Percentiles rank a stretch among this genome's conserved stretches.
phyloP scores from a whole-genome alignment of 1,284 basidiomycete species.

The Pseudozyma flocculosa region DNA sequence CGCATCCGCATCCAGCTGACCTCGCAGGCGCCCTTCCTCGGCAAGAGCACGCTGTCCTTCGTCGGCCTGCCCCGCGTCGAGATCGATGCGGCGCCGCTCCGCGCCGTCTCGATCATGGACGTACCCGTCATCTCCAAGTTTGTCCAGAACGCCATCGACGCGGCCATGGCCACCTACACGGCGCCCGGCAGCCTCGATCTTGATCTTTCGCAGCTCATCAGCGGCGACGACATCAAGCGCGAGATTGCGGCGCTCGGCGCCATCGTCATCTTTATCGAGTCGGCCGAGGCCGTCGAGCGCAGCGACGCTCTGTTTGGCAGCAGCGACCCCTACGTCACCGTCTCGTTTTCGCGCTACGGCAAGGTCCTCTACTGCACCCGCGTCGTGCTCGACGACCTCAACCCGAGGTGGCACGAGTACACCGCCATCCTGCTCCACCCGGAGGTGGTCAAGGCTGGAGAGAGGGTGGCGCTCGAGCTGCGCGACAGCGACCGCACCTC shows the following conservation, averaged over 20 bases:
- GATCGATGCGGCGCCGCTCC: conserved; percentile 14
- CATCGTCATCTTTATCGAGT: conserved; percentile 23
- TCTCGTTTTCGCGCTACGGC: conserved; percentile 6
- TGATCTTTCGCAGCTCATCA: conserved; percentile 17
- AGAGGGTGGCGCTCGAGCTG: conserved; percentile 35
- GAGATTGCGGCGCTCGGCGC: conserved; percentile 42
- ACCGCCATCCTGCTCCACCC: conserved; percentile 12
- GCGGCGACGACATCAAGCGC: conserved; percentile 32
- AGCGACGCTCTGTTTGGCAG: conserved; percentile 11
- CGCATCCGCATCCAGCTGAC: conserved; percentile 15
- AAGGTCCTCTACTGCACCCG: conserved; percentile 16
- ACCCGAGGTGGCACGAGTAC: conserved; percentile 18
- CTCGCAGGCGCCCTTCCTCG: conserved; percentile 18
- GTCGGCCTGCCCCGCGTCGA: conserved; percentile 12
- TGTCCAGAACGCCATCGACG: conserved; percentile 22
- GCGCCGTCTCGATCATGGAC: conserved; percentile 11
- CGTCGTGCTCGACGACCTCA: conserved; percentile 18
- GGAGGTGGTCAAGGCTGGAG: conserved; percentile 14
- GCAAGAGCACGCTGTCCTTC: conserved; percentile 17
- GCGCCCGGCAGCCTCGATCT: conserved; percentile 15
- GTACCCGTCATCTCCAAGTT: conserved; percentile 17
- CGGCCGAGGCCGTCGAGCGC: conserved; percentile 16
- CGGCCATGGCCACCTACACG: conserved; percentile 16
- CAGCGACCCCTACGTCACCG: conserved; percentile 15
- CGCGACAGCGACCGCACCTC: conserved; percentile 60